Evolutionary conservation across 176 grass and related monocot genomes (phyloP).

Genomic region (Paspalum vaginatum): DNA sequence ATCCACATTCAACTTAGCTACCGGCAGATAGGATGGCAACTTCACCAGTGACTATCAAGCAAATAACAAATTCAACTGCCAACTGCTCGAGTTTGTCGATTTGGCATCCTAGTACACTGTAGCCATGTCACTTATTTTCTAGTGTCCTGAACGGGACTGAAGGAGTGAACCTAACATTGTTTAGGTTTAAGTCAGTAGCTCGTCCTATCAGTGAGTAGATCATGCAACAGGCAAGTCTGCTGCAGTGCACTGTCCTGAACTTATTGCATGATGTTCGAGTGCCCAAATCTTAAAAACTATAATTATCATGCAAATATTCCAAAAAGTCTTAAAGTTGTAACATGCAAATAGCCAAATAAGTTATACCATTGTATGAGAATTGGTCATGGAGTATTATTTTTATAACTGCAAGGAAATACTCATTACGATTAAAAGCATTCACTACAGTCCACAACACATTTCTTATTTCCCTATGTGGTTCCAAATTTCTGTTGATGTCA

Average conservation of each 20-base stretch:
- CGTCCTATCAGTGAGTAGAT: neutral
- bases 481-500: neutral
- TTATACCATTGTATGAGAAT: neutral
- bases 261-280: neutral
- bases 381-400: neutral
- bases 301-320: slow-evolving; percentile 3
- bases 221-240: neutral
- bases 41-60: neutral
- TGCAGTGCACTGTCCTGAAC: neutral
- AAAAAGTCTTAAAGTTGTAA: neutral
- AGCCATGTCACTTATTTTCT: neutral
- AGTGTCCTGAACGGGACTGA: neutral
- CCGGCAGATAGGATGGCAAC: neutral
- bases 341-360: neutral
- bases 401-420: neutral
- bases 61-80: slow-evolving; percentile 18
- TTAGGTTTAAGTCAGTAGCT: slow-evolving; percentile 18
- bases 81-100: neutral
- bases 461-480: neutral
- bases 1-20: neutral
- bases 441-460: neutral
- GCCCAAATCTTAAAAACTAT: neutral
- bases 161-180: neutral
- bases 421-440: neutral
- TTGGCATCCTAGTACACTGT: neutral